Conservation (phyloP, 495 filamentous ascomycete species). For the Cenococcum geophilum region DNA sequence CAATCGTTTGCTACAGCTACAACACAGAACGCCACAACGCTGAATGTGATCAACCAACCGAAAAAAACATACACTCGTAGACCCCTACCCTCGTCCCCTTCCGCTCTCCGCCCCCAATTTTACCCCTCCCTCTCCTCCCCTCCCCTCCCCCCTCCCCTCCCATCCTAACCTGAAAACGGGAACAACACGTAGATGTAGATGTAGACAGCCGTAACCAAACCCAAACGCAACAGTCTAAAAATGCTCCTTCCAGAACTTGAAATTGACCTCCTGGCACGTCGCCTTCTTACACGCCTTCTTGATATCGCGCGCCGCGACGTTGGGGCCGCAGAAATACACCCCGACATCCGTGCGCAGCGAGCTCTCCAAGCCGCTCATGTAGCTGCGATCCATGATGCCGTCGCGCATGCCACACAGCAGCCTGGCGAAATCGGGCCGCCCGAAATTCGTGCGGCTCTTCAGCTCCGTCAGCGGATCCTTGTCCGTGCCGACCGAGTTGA, state of each 20-base stretch:
- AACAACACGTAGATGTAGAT: no score
- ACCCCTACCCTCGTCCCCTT: no score
- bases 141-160: no score
- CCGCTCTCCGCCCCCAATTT: no score
- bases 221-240: constrained; percentile 32
- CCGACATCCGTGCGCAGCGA: constrained; percentile 74
- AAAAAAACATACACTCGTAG: no score
- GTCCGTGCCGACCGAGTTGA: constrained; percentile 83
- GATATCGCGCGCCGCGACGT: constrained; percentile 75
- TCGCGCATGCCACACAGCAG: constrained; percentile 82
- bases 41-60: no score
- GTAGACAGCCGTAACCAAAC: no score
- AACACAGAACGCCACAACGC: no score
- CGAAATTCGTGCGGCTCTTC: constrained; percentile 86
- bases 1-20: no score
- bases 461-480: constrained; percentile 91
- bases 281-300: constrained; percentile 67
- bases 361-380: constrained; percentile 73
- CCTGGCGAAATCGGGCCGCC: constrained; percentile 79
- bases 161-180: no score
- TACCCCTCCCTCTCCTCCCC: no score
- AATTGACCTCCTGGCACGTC: constrained; percentile 70
- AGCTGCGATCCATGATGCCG: constrained; percentile 76
- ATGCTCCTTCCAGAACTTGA: constrained; percentile 99
- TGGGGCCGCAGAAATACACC: constrained; percentile 96